Evolutionary conservation across 805 yeast genomes (phyloP), one percentile per base, ranked within the genome.

Genomic region (Pichia nanzhaoensis): DNA sequence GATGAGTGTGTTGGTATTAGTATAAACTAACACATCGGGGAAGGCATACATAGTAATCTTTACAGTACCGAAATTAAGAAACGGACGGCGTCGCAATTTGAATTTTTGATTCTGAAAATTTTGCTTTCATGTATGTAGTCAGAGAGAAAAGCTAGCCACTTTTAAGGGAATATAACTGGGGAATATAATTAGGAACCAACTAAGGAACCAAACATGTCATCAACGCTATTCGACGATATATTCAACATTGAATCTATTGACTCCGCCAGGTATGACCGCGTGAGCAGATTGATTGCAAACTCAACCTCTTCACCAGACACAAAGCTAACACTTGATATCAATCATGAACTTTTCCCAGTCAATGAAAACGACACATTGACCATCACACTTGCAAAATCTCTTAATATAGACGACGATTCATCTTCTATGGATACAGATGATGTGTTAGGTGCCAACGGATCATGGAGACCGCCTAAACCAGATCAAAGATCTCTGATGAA

Each of bases 291-390:
- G 56, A 85, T 85, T 56, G 97, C 93, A 17, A 80, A 80, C 52
- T 87, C 96, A 21, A 83, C 90, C 37, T 80, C 96, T 30, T 78
- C 88, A 38, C 71, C 75, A 48, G 95, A 84, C 53, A 80, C 90
- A 53, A 83, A 82, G 55, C 76, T 91, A 59, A 84, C 95, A 5
- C 72, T 91, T 52, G 99, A 91, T 65, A 76, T 91, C 63, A 91
- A 93, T 69, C 78, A 87, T 37, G 99, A 91, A 62, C 73, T 93
- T 52, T 91, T 88, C 71, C 96, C 97, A 19, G 87, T 91, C 28
- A 68, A 75, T 46, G 68, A 71, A 47, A 79, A 80, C 48, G 95
- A 87, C 59, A 79, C 89, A 21, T 70, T 91, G 55, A 87, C 98
- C 5, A 75, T 93, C 45, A 85, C 95, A 30, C 69, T 91, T 47